A percentile compares a stretch with the other conserved stretches of the same genome.
Conservation (phyloP, 352 stramenopile genomes). For the Aphanomyces stellatus region DNA sequence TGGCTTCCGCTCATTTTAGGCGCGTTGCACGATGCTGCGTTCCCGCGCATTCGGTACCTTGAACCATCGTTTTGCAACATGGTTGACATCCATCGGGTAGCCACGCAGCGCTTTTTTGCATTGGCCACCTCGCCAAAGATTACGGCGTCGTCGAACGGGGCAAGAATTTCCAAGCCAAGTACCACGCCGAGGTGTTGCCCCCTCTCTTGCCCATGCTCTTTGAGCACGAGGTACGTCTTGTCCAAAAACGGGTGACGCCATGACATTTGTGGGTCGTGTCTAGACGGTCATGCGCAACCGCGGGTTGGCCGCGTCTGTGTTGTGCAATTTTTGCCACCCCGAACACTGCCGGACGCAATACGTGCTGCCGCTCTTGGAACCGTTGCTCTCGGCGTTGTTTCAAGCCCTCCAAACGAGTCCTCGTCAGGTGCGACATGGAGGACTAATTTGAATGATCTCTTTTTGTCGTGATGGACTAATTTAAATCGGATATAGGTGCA, state of each 20-base stretch:
- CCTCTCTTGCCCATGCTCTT: conserved; percentile 52
- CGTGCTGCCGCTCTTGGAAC: conserved; percentile 50
- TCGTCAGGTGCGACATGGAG: conserved; percentile 29
- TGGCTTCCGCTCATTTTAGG: conserved; percentile 57
- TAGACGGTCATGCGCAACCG: conserved; percentile 59
- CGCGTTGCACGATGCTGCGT: conserved; percentile 50
- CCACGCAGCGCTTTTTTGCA: conserved; percentile 57
- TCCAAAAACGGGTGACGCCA: not conserved
- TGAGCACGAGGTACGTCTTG: conserved; percentile 22
- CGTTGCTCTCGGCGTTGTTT: conserved; percentile 72
- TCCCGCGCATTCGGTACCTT: conserved; percentile 72
- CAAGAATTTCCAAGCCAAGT: conserved; percentile 84
- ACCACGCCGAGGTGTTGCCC: conserved; percentile 53
- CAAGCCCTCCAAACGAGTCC: conserved; percentile 62
- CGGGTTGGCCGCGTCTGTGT: conserved; percentile 61
- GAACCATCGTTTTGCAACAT: not conserved
- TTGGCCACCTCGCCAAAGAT: conserved; percentile 75
- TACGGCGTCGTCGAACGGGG: conserved; percentile 75
- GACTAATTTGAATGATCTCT: not conserved
- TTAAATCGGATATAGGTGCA: conserved; percentile 33
- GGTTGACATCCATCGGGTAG: not conserved
- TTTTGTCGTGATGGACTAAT: not conserved
- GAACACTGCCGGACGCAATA: conserved; percentile 79
- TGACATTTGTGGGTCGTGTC: not conserved
- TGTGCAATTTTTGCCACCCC: conserved; percentile 82